These are phyloP conservation scores for Solanum rostratum DNA, from an alignment of 257 asterid genomes.

Conservation along the genomic window DNA sequence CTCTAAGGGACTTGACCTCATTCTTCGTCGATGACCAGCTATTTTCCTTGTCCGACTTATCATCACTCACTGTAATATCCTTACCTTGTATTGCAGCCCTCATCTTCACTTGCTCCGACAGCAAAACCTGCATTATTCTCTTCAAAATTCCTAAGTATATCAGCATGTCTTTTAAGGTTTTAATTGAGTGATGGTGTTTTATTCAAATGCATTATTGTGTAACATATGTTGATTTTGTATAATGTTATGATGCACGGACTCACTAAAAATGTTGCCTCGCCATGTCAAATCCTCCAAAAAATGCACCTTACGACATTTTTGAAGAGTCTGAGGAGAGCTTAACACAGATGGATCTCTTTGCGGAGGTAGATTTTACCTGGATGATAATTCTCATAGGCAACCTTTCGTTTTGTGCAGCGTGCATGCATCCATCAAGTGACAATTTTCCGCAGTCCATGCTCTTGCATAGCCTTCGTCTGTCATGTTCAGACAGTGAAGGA, in stretches of 20 bases:
- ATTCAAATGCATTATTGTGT: neutral
- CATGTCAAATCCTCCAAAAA: neutral
- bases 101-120: slow-evolving; percentile 68
- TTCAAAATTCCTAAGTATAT: neutral
- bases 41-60: slow-evolving; percentile 36
- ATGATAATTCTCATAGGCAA: slow-evolving; percentile 69
- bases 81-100: slow-evolving; percentile 45
- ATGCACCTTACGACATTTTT: neutral
- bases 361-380: slow-evolving; percentile 39
- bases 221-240: neutral
- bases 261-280: neutral
- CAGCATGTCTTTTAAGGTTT: neutral
- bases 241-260: neutral
- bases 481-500: slow-evolving; percentile 61
- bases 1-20: slow-evolving; percentile 49
- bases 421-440: slow-evolving; percentile 74
- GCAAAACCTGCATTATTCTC: slow-evolving; percentile 45
- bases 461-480: slow-evolving; percentile 64
- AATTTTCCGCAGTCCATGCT: slow-evolving; percentile 72
- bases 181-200: neutral
- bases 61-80: slow-evolving; percentile 24
- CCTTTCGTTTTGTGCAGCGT: slow-evolving; percentile 89
- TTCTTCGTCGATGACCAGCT: slow-evolving; percentile 37
- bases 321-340: neutral
- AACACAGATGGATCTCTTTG: neutral